phyloP scores from a whole-genome alignment of 2,329 filamentous ascomycete species.

The Thielaviopsis musarum region DNA sequence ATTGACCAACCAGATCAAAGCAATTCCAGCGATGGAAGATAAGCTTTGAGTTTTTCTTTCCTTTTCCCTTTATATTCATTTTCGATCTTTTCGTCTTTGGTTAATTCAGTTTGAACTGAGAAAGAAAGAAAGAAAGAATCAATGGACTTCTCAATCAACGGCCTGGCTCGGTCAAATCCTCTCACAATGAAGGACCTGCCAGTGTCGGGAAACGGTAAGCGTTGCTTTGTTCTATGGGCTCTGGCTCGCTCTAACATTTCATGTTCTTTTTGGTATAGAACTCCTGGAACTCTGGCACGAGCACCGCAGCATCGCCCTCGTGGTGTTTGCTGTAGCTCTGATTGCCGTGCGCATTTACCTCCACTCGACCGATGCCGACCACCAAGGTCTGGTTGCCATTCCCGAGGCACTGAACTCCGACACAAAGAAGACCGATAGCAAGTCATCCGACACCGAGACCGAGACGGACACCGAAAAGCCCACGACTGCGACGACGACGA shows the following conservation, averaged over 20 bases:
- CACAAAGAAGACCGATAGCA: slow-evolving; percentile 4
- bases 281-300: slow-evolving; percentile 29
- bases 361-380: slow-evolving; percentile 19
- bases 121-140: neutral
- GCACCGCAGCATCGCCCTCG: slow-evolving; percentile 28
- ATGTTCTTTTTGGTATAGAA: slow-evolving; percentile 15
- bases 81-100: neutral
- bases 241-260: neutral
- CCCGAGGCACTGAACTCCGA: slow-evolving; percentile 20
- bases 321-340: slow-evolving; percentile 23
- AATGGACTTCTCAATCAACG: slow-evolving; percentile 8
- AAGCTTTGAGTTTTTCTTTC: neutral
- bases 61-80: neutral
- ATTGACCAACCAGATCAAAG: neutral
- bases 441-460: slow-evolving; percentile 5
- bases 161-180: slow-evolving; percentile 6
- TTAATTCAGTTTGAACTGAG: too few relatives aligned
- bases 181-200: neutral
- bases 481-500: neutral
- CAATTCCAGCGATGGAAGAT: neutral
- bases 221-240: neutral
- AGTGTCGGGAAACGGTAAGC: neutral
- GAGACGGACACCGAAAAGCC: neutral
- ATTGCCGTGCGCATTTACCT: slow-evolving; percentile 26
- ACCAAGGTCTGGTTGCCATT: slow-evolving; percentile 22